Base-by-base conservation (phyloP, 805 yeast genomes). In the Brettanomyces sp. region DNA sequence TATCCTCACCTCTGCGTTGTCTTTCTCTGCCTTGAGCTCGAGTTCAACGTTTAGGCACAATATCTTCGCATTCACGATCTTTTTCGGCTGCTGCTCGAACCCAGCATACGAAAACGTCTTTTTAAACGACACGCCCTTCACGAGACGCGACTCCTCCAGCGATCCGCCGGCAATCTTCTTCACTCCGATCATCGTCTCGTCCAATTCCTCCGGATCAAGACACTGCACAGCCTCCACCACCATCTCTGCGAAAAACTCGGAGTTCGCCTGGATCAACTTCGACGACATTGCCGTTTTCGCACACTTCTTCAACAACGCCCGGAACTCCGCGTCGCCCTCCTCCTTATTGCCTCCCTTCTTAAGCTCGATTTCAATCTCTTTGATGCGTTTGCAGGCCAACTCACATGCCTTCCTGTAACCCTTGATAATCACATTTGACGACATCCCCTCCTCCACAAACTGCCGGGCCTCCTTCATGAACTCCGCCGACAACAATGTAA, bases 271-370 rank as follows among this genome's bases (percentile, higher is more conserved):
- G 59, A 93, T 90, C 55, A 93, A 72, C 62, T 93, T 93, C 22
- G 97, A 89, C 12, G 95, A 83, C 98, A 93, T 93, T 39, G 99
- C 97, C 6, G 99, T 93, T 51, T 80, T 80, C 11, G 99, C 99
- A 68, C 97, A 90, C 66, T 89, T 80, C 61, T 85, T 93, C 54
- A 91, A 73, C 55, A 90, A 70, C 40, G 79, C 81, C 60, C 95
- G 78, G 63, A 82, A 81, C 54, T 80, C 79, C 37, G 70, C 73
- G 39, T 53, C 53, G 36, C 69, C 72, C 3, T 18, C 22, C 37
- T 8, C 22, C 22, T 8, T 37, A 3, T 3, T 32, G 34, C 30
- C 25, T n/a, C 21, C 43, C 6, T 47, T 41, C 24, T 56, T 57
- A 46, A 90, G 76, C 52, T 80, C 81, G 32, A 86, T 83, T 34